Evolutionary conservation across 176 grass and related monocot species (phyloP).

Genomic region (Ensete glaucum): DNA sequence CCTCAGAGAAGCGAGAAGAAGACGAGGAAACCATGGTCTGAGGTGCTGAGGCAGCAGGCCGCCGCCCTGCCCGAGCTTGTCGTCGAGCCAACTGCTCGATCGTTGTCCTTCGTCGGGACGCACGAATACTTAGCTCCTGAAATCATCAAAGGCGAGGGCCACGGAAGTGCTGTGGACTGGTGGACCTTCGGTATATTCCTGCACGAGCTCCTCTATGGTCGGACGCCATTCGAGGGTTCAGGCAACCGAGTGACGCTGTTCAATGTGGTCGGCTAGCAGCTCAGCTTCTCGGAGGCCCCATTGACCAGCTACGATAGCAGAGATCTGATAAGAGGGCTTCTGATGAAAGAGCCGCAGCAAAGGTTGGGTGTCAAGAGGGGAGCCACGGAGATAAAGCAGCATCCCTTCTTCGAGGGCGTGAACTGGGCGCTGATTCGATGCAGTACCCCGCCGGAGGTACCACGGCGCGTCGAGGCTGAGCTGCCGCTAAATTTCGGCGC

Average conservation of each 20-base stretch:
- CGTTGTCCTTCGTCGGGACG: slow-evolving; percentile 93
- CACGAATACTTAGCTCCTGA: slow-evolving; percentile 90
- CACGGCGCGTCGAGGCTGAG: slow-evolving; percentile 55
- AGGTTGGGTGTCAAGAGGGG: slow-evolving; percentile 79
- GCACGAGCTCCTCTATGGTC: slow-evolving; percentile 74
- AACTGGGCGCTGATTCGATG: slow-evolving; percentile 99
- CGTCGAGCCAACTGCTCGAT: slow-evolving; percentile 69
- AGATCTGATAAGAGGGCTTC: slow-evolving; percentile 79
- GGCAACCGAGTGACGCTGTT: slow-evolving; percentile 84
- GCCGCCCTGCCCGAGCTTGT: slow-evolving; percentile 60
- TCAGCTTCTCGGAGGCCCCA: slow-evolving; percentile 69
- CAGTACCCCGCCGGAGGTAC: slow-evolving; percentile 82
- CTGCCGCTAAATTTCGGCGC: slow-evolving; percentile 45
- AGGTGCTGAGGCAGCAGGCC: slow-evolving; percentile 29
- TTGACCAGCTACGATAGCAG: slow-evolving; percentile 61
- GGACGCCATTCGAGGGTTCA: slow-evolving; percentile 92
- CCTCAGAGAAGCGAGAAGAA: slow-evolving; percentile 76
- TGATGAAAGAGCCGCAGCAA: slow-evolving; percentile 87
- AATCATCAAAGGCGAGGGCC: slow-evolving; percentile 94
- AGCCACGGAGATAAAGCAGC: slow-evolving; percentile 91
- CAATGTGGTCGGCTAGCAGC: slow-evolving; percentile 83
- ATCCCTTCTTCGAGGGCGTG: slow-evolving; percentile 81
- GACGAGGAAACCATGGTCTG: slow-evolving; percentile 41
- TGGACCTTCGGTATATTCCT: slow-evolving; percentile 98
- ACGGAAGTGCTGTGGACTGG: slow-evolving; percentile 96